A percentile compares a stretch with the other conserved stretches of the same genome.
Evolutionary conservation across 78 protist genomes (phyloP).

Genomic region (Dictyostelium intermedium): DNA sequence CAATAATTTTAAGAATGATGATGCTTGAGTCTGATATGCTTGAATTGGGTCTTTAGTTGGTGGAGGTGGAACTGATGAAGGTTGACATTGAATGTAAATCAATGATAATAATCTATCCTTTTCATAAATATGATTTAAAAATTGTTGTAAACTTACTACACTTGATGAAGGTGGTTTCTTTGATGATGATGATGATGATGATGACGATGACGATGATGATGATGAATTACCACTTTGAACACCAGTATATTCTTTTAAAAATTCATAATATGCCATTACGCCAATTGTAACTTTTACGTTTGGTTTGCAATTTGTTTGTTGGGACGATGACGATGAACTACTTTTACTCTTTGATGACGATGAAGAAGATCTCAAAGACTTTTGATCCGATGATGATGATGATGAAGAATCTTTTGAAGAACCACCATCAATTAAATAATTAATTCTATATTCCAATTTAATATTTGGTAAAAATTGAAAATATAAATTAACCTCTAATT

Average conservation of each 20-base stretch:
- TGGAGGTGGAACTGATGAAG: conserved; percentile 58
- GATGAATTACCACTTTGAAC: not conserved
- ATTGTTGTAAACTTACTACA: conserved; percentile 29
- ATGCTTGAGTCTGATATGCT: conserved; percentile 49
- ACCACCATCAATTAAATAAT: not conserved
- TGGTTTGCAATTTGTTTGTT: not conserved
- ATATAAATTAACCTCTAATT: conserved; percentile 20
- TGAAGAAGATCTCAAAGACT: not conserved
- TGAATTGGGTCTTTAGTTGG: conserved; percentile 60
- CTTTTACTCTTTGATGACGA: not conserved
- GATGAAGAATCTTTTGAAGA: not conserved
- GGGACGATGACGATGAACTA: no score
- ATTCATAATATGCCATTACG: conserved; percentile 71
- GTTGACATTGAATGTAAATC: conserved; percentile 61
- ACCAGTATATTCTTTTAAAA: conserved; percentile 50
- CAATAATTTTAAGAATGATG: conserved; percentile 43
- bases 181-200: no score
- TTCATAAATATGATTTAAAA: conserved; percentile 20
- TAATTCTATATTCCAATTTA: conserved; percentile 46
- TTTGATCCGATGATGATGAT: not conserved
- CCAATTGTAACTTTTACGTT: conserved; percentile 48
- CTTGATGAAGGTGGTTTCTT: not conserved
- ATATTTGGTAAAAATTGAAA: conserved; percentile 63
- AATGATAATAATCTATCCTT: conserved; percentile 38
- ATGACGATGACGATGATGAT: not conserved